Conservation (phyloP, 345 rosid species). For the Populus euphratica region DNA sequence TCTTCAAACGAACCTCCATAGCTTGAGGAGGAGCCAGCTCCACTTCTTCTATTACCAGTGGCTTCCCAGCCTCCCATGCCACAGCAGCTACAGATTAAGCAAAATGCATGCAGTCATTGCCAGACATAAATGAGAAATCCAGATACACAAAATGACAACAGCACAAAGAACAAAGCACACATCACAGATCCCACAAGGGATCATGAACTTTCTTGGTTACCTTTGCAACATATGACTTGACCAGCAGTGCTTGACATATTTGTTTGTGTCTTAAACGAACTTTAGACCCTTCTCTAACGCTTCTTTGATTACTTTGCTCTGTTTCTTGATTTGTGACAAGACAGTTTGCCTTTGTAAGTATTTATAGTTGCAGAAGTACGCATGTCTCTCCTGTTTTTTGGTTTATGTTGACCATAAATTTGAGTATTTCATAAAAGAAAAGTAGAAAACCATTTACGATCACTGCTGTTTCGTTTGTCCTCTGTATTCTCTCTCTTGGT, state of each 20-base stretch:
- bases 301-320: neutral
- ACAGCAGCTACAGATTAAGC: slow-evolving; percentile 36
- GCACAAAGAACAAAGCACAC: neutral
- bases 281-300: no score
- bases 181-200: neutral
- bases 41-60: slow-evolving; percentile 46
- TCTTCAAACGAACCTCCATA: slow-evolving; percentile 42
- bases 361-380: neutral
- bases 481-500: no score
- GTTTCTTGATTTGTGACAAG: slow-evolving; percentile 2
- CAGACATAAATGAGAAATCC: no score
- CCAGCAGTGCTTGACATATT: slow-evolving; percentile 32
- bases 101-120: no score
- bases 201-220: slow-evolving; percentile 5
- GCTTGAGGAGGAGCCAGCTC: slow-evolving; percentile 54
- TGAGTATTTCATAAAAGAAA: neutral
- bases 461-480: no score
- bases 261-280: neutral
- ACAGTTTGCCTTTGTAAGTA: neutral
- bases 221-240: slow-evolving; percentile 38
- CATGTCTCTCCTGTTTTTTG: neutral
- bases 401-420: neutral
- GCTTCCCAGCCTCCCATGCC: slow-evolving; percentile 61
- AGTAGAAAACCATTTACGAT: neutral
- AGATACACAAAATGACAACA: no score